A percentile compares a stretch with the other conserved stretches of the same genome.
Conservation (phyloP, 2,329 filamentous ascomycete species). For the Verticillium nonalfalfae region DNA sequence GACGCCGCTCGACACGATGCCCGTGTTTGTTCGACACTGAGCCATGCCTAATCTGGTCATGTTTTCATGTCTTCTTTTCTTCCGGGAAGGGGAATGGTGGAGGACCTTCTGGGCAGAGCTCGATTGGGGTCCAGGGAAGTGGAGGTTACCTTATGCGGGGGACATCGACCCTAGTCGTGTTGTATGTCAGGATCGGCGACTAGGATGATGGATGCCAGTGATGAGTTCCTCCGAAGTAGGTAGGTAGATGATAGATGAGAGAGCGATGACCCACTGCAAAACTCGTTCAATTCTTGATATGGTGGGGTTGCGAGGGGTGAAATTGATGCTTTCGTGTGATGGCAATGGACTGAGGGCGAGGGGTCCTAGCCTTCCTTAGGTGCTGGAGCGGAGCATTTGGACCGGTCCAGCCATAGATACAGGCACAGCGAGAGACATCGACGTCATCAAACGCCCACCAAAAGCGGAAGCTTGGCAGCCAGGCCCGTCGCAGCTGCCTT, state of each 20-base stretch:
- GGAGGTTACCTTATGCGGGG: not conserved
- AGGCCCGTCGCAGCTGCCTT: not conserved
- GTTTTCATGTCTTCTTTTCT: not conserved
- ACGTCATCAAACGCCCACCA: not conserved
- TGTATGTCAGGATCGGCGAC: not conserved
- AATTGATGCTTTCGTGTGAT: not conserved
- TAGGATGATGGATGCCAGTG: not conserved
- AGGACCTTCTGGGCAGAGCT: not conserved
- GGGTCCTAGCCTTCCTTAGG: not conserved
- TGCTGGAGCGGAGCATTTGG: not conserved
- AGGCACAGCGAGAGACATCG: not conserved
- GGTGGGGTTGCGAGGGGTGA: not conserved
- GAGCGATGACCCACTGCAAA: not conserved
- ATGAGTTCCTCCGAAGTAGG: no score
- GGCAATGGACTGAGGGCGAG: not conserved
- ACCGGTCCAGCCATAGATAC: not conserved
- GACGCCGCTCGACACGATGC: conserved; percentile 9
- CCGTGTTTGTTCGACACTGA: conserved; percentile 6
- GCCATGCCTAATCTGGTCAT: no score
- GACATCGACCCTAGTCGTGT: not conserved
- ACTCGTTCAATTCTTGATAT: not conserved
- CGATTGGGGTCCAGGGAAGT: not conserved
- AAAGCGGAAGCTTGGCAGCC: not conserved
- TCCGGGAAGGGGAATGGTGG: not conserved
- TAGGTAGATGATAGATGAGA: not conserved